phyloP scores from a whole-genome alignment of 2,329 filamentous ascomycete species.

The Dactylellina parvicollis region DNA sequence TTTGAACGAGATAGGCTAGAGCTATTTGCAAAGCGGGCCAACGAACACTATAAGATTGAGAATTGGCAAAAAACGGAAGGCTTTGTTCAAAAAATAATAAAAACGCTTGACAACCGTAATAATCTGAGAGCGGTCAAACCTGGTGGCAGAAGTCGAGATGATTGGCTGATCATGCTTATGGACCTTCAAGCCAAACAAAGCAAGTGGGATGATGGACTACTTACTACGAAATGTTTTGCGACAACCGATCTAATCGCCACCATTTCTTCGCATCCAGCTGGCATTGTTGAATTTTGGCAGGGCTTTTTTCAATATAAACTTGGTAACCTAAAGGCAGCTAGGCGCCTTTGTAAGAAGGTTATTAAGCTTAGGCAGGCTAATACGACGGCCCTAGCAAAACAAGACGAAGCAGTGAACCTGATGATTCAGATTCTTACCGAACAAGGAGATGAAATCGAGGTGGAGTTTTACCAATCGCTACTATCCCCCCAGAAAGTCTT shows the following conservation, averaged over 20 bases:
- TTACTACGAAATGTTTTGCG: background rate
- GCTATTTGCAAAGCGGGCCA: background rate
- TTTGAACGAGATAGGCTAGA: background rate
- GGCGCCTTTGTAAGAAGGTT: background rate
- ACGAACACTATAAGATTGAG: background rate
- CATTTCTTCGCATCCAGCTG: background rate
- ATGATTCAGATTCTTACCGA: background rate
- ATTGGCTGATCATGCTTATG: background rate
- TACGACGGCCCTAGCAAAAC: background rate
- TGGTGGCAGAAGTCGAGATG: background rate
- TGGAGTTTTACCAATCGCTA: slow-evolving; percentile 9
- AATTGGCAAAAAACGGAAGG: background rate
- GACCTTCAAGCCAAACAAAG: background rate
- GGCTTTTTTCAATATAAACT: background rate
- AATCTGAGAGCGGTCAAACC: background rate
- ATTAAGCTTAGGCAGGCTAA: background rate
- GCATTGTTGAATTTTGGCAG: slow-evolving; percentile 1
- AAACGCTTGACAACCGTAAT: background rate
- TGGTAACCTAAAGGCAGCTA: background rate
- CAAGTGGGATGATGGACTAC: background rate
- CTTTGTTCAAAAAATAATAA: background rate
- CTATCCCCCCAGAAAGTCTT: background rate
- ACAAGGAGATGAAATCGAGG: background rate
- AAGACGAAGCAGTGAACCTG: background rate
- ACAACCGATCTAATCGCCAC: background rate